Percentiles rank a stretch among this genome's conserved stretches.
phyloP scores from a whole-genome alignment of 73 alveolate species.

The Paramecium octaurelia region DNA sequence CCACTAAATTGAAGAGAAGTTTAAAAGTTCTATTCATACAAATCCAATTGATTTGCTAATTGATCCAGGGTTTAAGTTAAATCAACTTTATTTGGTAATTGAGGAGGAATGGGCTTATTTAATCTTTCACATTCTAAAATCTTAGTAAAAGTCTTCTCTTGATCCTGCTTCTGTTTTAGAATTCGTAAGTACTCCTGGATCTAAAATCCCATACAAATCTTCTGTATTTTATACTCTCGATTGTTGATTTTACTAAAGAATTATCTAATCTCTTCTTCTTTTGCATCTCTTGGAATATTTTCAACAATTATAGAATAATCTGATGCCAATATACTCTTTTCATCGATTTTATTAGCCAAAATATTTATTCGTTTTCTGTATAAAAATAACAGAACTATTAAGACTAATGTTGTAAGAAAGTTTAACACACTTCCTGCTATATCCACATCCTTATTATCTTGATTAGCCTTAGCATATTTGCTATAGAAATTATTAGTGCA shows the following conservation, averaged over 20 bases:
- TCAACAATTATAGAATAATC: conserved; percentile 17
- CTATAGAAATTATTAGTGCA: neutral
- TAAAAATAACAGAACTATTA: neutral
- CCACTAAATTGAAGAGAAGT: neutral
- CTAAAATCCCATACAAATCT: conserved; percentile 15
- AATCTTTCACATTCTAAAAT: neutral
- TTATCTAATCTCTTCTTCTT: conserved; percentile 21
- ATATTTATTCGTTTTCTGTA: neutral
- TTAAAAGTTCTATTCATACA: neutral
- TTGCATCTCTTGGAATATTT: conserved; percentile 33
- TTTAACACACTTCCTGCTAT: conserved; percentile 23
- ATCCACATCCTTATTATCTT: neutral
- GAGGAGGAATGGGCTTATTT: neutral
- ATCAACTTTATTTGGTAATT: neutral
- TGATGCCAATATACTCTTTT: neutral
- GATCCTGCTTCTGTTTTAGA: neutral
- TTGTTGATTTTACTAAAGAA: neutral
- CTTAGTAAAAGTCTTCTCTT: neutral
- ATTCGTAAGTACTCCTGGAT: neutral
- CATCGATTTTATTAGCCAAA: conserved; percentile 15
- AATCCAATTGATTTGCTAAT: neutral
- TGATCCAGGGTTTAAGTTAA: neutral
- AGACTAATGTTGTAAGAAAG: neutral
- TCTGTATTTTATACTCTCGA: neutral
- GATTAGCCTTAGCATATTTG: neutral